Conservation (phyloP, 306 rosid species). For the Acacia melanoxylon region DNA sequence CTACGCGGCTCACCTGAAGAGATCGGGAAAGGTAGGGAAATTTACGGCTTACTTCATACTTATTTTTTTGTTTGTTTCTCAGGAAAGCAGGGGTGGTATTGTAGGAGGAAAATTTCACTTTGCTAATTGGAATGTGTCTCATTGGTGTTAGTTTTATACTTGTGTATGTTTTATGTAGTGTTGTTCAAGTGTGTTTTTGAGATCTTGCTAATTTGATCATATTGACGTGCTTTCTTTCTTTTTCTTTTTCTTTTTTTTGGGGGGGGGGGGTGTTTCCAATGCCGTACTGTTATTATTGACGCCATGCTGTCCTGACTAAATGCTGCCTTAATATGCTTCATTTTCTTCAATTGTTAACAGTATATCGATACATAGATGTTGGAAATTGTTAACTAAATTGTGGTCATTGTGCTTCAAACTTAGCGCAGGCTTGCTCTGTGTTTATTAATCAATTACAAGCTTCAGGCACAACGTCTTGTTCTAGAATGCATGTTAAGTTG, state of each 20-base stretch:
- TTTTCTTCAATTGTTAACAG: not conserved
- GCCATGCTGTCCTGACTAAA: not conserved
- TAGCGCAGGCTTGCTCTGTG: not conserved
- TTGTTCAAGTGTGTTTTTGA: not conserved
- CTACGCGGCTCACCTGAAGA: constrained; percentile 35
- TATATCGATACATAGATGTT: not conserved
- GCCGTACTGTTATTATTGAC: not conserved
- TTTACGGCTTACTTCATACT: not conserved
- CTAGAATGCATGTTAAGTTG: no score
- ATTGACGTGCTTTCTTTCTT: not conserved
- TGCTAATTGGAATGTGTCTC: not conserved
- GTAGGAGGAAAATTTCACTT: not conserved
- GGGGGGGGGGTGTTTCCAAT: no score
- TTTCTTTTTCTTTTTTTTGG: not conserved
- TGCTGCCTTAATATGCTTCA: not conserved
- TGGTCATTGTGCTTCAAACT: not conserved
- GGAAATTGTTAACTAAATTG: not conserved
- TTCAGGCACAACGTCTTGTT: not conserved
- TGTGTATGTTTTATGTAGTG: not conserved
- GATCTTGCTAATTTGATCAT: not conserved
- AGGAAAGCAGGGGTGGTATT: not conserved
- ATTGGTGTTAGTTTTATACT: not conserved
- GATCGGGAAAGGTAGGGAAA: constrained; percentile 34
- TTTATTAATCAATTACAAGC: not conserved
- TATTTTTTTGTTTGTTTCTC: not conserved